phyloP scores from a whole-genome alignment of 2,329 filamentous ascomycete genomes.

The Elsinoe arachidis region DNA sequence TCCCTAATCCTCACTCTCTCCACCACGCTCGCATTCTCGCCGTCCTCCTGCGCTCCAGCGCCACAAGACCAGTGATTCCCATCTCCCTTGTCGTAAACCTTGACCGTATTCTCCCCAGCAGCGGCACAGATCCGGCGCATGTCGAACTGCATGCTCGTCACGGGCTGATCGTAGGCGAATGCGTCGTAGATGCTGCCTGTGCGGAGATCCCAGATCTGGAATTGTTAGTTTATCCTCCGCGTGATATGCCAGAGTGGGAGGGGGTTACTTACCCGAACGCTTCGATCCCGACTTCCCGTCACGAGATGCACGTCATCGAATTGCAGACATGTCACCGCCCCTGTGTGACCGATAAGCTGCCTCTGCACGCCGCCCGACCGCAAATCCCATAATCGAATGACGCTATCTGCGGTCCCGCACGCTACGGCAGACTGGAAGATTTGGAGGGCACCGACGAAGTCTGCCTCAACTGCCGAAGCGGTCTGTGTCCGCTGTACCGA shows the following conservation, averaged over 20 bases:
- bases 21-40: slow-evolving; percentile 54
- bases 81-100: slow-evolving; percentile 97
- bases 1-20: slow-evolving; percentile 87
- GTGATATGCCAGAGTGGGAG: slow-evolving; percentile 1
- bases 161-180: slow-evolving; percentile 84
- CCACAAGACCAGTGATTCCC: slow-evolving; percentile 95
- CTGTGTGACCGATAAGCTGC: slow-evolving; percentile 90
- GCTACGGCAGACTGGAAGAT: slow-evolving; percentile 94
- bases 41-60: slow-evolving; percentile 62
- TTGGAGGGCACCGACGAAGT: slow-evolving; percentile 91
- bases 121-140: slow-evolving; percentile 78
- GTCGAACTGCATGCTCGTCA: slow-evolving; percentile 98
- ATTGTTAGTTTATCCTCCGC: slow-evolving; percentile 21
- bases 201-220: slow-evolving; percentile 93
- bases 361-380: slow-evolving; percentile 94
- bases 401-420: slow-evolving; percentile 92
- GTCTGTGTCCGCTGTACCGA: slow-evolving; percentile 47
- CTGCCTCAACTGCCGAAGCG: slow-evolving; percentile 55
- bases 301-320: slow-evolving; percentile 95
- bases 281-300: slow-evolving; percentile 85
- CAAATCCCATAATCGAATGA: slow-evolving; percentile 95
- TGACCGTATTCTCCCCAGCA: slow-evolving; percentile 85
- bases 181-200: slow-evolving; percentile 93
- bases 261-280: slow-evolving; percentile 82
- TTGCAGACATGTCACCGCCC: slow-evolving; percentile 85